Percentiles rank a stretch among this genome's conserved stretches.
phyloP scores from a whole-genome alignment of 306 rosid species.

The Cercis canadensis region DNA sequence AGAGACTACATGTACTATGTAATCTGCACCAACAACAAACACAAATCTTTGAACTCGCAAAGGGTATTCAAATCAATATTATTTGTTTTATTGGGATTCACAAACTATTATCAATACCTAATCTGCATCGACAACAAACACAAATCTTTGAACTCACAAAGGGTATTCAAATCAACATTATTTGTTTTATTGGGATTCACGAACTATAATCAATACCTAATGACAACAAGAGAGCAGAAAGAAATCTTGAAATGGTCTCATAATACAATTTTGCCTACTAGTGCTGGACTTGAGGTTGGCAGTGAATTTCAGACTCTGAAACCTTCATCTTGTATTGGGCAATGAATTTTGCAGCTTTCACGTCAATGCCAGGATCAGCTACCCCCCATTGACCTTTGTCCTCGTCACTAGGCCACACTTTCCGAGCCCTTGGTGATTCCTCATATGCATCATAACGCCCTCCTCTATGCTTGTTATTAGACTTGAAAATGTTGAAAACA shows the following conservation, averaged over 20 bases:
- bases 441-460: conserved; percentile 43
- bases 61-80: background rate
- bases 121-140: background rate
- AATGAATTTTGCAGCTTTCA: conserved; percentile 66
- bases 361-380: conserved; percentile 77
- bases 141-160: background rate
- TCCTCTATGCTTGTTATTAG: conserved; percentile 41
- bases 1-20: background rate
- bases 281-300: conserved; percentile 42
- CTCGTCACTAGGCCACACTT: conserved; percentile 82
- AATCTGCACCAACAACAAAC: background rate
- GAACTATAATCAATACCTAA: conserved; percentile 33
- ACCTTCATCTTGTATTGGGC: conserved; percentile 52
- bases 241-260: background rate
- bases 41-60: background rate
- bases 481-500: conserved; percentile 63
- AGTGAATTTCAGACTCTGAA: conserved; percentile 59
- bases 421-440: conserved; percentile 44
- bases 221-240: conserved; percentile 1
- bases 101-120: conserved; percentile 33
- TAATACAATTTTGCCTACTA: conserved; percentile 4
- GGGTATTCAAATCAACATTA: background rate
- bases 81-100: conserved; percentile 28
- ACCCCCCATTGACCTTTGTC: conserved; percentile 67
- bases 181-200: conserved; percentile 30